These are phyloP conservation scores for Ceriops zippeliana DNA, from an alignment of 345 rosid genomes.

Conservation along the genomic window DNA sequence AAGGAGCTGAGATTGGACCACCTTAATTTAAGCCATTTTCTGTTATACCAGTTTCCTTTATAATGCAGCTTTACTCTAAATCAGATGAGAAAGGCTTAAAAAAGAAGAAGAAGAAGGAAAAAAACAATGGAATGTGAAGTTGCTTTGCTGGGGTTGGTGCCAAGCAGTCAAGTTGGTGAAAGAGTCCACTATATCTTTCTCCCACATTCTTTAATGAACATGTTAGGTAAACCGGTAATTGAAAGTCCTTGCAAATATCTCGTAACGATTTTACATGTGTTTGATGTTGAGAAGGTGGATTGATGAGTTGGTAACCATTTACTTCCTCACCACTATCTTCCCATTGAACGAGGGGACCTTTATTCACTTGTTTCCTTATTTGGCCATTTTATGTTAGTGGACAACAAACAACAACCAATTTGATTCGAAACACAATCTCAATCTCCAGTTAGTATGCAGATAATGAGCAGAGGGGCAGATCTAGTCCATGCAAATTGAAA, in stretches of 20 bases:
- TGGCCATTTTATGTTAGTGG: constrained; percentile 1
- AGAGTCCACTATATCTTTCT: background rate
- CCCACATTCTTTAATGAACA: background rate
- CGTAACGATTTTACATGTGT: background rate
- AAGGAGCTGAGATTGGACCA: background rate
- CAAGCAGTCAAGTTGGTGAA: background rate
- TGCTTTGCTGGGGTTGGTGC: background rate
- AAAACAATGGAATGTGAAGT: background rate
- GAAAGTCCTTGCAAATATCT: constrained; percentile 2
- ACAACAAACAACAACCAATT: background rate
- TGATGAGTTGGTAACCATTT: constrained; percentile 17
- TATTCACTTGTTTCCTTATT: background rate
- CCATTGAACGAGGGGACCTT: background rate
- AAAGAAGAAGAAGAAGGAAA: background rate
- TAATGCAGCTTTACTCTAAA: background rate
- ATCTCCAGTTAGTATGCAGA: background rate
- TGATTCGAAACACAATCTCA: background rate
- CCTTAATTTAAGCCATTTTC: background rate
- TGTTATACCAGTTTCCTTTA: background rate
- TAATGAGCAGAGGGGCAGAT: background rate
- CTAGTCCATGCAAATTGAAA: background rate
- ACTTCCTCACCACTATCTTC: background rate
- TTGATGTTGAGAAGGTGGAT: constrained; percentile 13
- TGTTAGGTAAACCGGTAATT: constrained; percentile 9
- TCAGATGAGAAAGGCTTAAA: background rate